Conservation (phyloP, 2,329 filamentous ascomycete genomes). For the Cyclaneusma minus region DNA sequence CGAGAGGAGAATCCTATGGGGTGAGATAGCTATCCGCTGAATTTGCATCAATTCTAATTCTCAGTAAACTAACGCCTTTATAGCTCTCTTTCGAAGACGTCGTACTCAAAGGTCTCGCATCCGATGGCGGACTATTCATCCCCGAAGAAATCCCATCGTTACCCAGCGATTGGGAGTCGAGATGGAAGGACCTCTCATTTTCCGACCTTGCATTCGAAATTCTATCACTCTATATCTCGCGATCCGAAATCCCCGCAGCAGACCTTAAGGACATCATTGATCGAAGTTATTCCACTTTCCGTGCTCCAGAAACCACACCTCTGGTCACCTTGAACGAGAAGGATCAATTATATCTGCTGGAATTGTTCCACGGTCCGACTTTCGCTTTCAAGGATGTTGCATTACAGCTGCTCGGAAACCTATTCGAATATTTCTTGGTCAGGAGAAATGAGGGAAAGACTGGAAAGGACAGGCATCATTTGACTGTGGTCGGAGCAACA, state of each 20-base stretch:
- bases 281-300: slow-evolving; percentile 81
- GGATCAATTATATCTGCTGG: slow-evolving; percentile 68
- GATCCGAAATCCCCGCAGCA: slow-evolving; percentile 61
- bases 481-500: slow-evolving; percentile 77
- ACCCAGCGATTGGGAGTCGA: slow-evolving; percentile 44
- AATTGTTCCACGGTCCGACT: slow-evolving; percentile 91
- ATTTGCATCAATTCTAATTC: slow-evolving; percentile 2
- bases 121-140: slow-evolving; percentile 79
- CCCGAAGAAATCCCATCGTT: slow-evolving; percentile 64
- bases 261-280: slow-evolving; percentile 75
- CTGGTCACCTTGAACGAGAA: slow-evolving; percentile 57
- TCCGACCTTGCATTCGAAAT: slow-evolving; percentile 71
- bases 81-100: slow-evolving; percentile 84
- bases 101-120: slow-evolving; percentile 75
- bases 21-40: slow-evolving; percentile 23
- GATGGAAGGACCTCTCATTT: slow-evolving; percentile 68
- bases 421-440: slow-evolving; percentile 79
- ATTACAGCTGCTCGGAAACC: slow-evolving; percentile 86
- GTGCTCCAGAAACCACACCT: slow-evolving; percentile 62
- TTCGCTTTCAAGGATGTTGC: slow-evolving; percentile 95
- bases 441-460: slow-evolving; percentile 56
- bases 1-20: slow-evolving; percentile 45
- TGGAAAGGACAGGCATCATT: slow-evolving; percentile 48
- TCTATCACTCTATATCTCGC: slow-evolving; percentile 75
- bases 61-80: slow-evolving; percentile 9